phyloP scores from a whole-genome alignment of 2,329 filamentous ascomycete genomes.

The Cadophora gregata region DNA sequence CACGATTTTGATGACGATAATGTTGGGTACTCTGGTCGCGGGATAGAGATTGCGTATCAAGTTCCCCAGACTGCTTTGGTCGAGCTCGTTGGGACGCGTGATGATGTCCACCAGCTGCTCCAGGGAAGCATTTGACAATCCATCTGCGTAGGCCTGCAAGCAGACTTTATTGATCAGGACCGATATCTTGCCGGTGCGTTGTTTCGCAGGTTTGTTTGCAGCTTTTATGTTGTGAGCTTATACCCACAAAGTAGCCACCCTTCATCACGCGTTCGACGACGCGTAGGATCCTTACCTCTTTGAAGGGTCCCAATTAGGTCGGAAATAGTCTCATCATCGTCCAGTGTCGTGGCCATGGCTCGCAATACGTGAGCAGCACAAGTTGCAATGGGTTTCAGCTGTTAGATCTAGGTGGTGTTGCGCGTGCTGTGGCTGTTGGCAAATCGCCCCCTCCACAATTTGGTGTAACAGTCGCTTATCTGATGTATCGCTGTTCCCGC shows the following conservation, averaged over 20 bases:
- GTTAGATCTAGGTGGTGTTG: too few relatives aligned
- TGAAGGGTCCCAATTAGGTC: slow-evolving; percentile 39
- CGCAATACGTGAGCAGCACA: neutral
- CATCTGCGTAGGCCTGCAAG: slow-evolving; percentile 69
- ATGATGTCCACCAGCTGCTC: slow-evolving; percentile 69
- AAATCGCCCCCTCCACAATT: neutral
- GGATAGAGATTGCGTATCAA: slow-evolving; percentile 81
- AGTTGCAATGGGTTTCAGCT: neutral
- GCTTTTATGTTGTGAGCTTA: slow-evolving; percentile 48
- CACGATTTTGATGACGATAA: slow-evolving; percentile 69
- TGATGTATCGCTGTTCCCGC: neutral
- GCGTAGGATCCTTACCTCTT: slow-evolving; percentile 38
- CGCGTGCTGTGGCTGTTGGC: neutral
- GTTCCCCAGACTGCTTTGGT: slow-evolving; percentile 74
- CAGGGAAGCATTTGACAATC: slow-evolving; percentile 67
- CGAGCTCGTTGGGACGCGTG: slow-evolving; percentile 70
- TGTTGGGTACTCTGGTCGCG: slow-evolving; percentile 63
- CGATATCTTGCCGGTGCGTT: slow-evolving; percentile 67
- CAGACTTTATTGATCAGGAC: slow-evolving; percentile 67
- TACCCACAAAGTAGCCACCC: slow-evolving; percentile 10
- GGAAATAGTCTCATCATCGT: slow-evolving; percentile 25
- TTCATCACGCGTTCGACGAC: slow-evolving; percentile 29
- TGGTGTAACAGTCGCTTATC: slow-evolving; percentile 10
- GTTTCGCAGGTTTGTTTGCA: slow-evolving; percentile 67
- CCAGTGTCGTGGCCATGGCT: slow-evolving; percentile 26